phyloP scores from a whole-genome alignment of 441 rosid genomes.

The Hypseocharis bilobata region DNA sequence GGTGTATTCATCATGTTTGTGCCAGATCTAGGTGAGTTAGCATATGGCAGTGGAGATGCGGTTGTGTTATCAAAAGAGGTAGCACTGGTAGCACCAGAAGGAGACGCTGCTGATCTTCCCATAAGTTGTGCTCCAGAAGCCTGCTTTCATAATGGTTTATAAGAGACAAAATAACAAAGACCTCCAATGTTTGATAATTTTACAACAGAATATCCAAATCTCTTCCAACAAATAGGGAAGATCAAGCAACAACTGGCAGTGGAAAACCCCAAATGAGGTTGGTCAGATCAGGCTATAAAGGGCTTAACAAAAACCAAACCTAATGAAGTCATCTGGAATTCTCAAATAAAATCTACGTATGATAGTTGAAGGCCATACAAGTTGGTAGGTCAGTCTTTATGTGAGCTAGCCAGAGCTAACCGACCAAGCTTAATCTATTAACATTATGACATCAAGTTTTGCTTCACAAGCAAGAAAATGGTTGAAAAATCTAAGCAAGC shows the following conservation, averaged over 20 bases:
- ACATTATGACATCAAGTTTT: neutral
- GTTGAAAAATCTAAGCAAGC: neutral
- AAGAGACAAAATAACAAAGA: slow-evolving; percentile 3
- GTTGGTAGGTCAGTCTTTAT: neutral
- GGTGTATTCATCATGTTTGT: slow-evolving; percentile 66
- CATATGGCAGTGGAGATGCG: slow-evolving; percentile 74
- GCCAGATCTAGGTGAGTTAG: slow-evolving; percentile 84
- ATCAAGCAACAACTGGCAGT: neutral
- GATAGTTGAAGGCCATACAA: neutral
- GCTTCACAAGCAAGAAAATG: neutral
- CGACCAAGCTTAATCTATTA: neutral
- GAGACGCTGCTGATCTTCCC: slow-evolving; percentile 85
- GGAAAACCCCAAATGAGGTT: neutral
- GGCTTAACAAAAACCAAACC: neutral
- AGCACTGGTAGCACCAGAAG: slow-evolving; percentile 48
- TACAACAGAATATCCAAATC: neutral
- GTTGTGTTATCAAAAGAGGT: slow-evolving; percentile 64
- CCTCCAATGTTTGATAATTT: neutral
- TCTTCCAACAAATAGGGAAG: neutral
- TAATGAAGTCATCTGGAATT: neutral
- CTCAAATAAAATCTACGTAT: neutral
- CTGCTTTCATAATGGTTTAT: slow-evolving; percentile 30
- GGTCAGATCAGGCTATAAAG: neutral
- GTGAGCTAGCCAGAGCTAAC: neutral
- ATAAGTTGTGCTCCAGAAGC: slow-evolving; percentile 60